Base-by-base conservation (phyloP, 345 rosid species). In the Salix dunnii region DNA sequence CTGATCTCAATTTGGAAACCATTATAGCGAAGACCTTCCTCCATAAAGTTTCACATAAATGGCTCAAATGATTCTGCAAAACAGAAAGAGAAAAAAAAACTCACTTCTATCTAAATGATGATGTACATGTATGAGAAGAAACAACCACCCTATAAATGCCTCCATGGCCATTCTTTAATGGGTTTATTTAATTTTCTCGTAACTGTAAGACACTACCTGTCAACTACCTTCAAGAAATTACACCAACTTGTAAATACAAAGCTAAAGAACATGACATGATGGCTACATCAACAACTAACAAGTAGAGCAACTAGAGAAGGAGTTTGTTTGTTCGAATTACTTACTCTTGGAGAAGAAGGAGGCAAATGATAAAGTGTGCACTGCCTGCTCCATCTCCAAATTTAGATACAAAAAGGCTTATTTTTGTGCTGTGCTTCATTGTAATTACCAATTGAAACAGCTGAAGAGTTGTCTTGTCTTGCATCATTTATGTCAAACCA, bases 381-480 rank as follows among this genome's bases (percentile, higher is more conserved):
- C 27, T 8, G 81, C 75, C 60, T 81, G 78, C 81, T 83, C 89
- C 89, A 87, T 83, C 46, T 31, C 36, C 58, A 42, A 40, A 21
- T 55, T n/a, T 3, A 55, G 28, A 23, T 8, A n/a, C 11, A 3
- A 3, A 46, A 14, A 46, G 18, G 18, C 51, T 46, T 14, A 3
- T 16, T 14, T 14, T 4, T 17, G 67, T 68, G 12, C 71, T 33
- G 31, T 17, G 77, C 21, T n/a, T 7, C n/a, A 28, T 25, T 66
- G 71, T 5, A 11, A 33, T 33, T 33, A 33, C 23, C 71, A n/a
- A n/a, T n/a, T 11, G 49, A n/a, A 40, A 36, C 51, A 36, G 21
- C 73, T 58, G 21, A 43, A 42, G 3, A 35, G 8, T 40, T 74
- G 51, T 71, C 83, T 83, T 79, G 79, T 82, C 85, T 72, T 67